Percentiles rank a stretch among this genome's conserved stretches.
phyloP scores from a whole-genome alignment of 2,329 filamentous ascomycete genomes.

The Fusarium sp. region DNA sequence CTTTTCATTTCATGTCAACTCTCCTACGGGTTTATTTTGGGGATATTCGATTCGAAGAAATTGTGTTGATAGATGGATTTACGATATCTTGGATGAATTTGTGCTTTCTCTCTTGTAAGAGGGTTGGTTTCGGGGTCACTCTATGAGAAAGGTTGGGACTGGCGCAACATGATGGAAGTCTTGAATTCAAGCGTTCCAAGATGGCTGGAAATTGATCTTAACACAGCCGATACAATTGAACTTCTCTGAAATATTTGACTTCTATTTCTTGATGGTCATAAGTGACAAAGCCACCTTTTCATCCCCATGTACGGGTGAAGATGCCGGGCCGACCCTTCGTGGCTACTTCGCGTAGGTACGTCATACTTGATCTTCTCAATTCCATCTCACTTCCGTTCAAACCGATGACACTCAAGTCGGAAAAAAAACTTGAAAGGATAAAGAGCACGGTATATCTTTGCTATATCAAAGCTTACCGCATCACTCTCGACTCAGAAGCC shows the following conservation, averaged over 20 bases:
- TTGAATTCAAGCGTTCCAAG: neutral
- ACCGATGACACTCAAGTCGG: neutral
- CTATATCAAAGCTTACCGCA: neutral
- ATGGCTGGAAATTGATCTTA: conserved; percentile 3
- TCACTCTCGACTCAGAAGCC: neutral
- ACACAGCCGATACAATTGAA: neutral
- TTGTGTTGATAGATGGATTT: conserved; percentile 8
- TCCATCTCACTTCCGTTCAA: neutral
- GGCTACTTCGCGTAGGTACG: conserved; percentile 25
- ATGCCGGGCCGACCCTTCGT: neutral
- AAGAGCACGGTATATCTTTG: neutral
- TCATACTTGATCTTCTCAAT: conserved; percentile 17
- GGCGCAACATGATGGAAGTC: neutral
- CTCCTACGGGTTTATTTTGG: neutral
- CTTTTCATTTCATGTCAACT: neutral
- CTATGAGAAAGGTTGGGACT: neutral
- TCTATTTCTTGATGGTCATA: neutral
- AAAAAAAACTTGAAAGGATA: neutral
- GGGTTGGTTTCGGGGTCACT: neutral
- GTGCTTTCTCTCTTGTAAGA: neutral
- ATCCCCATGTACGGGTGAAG: neutral
- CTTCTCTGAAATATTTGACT: neutral
- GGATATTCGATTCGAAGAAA: neutral
- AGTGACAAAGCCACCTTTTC: neutral
- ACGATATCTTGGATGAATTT: neutral